Evolutionary conservation across 192 early-diverging fungal species (phyloP).

Genomic region (Gryganskiella cystojenkinii): DNA sequence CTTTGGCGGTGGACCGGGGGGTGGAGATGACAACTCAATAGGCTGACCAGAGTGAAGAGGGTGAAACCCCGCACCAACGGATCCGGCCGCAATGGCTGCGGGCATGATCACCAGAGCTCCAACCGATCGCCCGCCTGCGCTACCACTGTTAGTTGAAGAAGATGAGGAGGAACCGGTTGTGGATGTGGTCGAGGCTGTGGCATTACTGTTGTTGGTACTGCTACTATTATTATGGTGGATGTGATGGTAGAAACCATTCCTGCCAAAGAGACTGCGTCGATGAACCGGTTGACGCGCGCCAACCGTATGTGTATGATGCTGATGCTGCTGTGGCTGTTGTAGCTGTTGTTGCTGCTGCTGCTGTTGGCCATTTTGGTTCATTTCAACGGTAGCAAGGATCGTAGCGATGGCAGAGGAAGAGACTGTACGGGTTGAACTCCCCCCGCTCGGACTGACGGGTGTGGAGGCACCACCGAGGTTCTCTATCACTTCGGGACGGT

Average conservation of each 20-base stretch:
- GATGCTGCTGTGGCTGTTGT: not conserved
- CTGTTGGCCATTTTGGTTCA: not conserved
- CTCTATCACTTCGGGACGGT: not conserved
- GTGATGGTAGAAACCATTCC: too few relatives aligned
- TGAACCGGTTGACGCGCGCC: not conserved
- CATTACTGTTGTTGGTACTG: too few relatives aligned
- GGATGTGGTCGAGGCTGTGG: too few relatives aligned
- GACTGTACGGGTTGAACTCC: not conserved
- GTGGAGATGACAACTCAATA: too few relatives aligned
- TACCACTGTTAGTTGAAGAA: not conserved
- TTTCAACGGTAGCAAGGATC: slow-evolving; percentile 16
- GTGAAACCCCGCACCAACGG: not conserved
- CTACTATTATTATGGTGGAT: too few relatives aligned
- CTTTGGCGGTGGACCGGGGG: not conserved
- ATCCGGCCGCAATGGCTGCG: not conserved
- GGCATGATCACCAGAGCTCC: not conserved
- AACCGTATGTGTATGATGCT: not conserved
- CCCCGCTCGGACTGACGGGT: slow-evolving; percentile 1
- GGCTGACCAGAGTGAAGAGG: too few relatives aligned
- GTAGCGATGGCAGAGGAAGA: slow-evolving; percentile 38
- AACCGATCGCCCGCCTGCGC: not conserved
- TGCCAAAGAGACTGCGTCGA: slow-evolving; percentile 1
- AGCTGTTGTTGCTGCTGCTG: not conserved
- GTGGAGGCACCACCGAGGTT: not conserved
- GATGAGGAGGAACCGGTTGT: slow-evolving; percentile 11